Evolutionary conservation across 1,284 basidiomycete genomes (phyloP), one percentile per base, ranked within the genome.

Genomic region (Microbotryum saponariae): DNA sequence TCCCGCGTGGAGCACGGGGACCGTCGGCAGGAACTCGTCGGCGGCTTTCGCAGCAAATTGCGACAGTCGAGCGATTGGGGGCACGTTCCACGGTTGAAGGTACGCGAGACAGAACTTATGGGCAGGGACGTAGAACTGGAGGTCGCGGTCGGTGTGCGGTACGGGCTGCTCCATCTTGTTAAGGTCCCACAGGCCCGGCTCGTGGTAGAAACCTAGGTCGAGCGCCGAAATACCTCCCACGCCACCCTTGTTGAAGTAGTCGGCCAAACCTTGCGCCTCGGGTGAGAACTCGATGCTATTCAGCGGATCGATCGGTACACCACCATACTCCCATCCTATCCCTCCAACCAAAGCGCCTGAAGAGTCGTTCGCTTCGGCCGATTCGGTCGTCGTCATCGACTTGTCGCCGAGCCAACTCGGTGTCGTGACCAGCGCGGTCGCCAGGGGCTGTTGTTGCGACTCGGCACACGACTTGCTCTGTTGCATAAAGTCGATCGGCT

Each of bases 231-330:
- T 69, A 1, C 67, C 67, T 3, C 67, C 60, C 6, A 69, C 67
- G 10, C 65, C 65, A n/a, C 67, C 67, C 18, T 57, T 53, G 51
- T 69, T 69, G 57, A 69, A 69, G 54, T 69, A 69, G 27, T 54
- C 51, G 3, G 62, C 60, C 16, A 69, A 58, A 12, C 56, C 58
- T 12, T 50, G 23, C 18, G 67, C 67, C 3, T 61, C 67, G 3
- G 62, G 62, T 10, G 53, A 50, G 37, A 59, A 51, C 46, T 69
- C 67, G 46, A 69, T 60, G 23, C 63, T 56, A 44, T 62, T 58
- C 2, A 27, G 5, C 9, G 25, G 46, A 12, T 33, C 52, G 23
- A 47, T 53, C 33, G 51, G 51, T 31, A n/a, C 10, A 12, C 37
- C n/a, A 33, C 25, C 33, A 29, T 23, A 50, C 27, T 50, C 23